These are phyloP conservation scores for Leucocoprinus birnbaumii DNA, from an alignment of 768 basidiomycete species.

Conservation along the genomic window DNA sequence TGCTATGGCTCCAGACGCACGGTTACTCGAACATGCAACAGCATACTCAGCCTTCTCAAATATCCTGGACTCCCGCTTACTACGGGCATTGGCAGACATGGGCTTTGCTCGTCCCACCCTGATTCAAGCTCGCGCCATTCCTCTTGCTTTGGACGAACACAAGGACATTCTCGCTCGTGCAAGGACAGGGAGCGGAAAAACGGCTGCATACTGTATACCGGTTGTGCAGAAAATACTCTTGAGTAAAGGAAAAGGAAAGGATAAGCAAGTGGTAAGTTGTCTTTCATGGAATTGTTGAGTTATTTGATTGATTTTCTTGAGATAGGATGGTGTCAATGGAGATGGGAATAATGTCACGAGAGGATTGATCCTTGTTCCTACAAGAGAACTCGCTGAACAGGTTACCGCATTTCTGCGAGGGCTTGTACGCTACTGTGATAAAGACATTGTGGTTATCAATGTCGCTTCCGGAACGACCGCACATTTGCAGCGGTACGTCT, in stretches of 20 bases:
- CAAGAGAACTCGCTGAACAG: slow-evolving; percentile 91
- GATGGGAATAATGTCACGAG: slow-evolving; percentile 43
- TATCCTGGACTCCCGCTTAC: slow-evolving; percentile 79
- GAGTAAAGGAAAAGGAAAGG: slow-evolving; percentile 10
- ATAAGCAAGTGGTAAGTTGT: slow-evolving; percentile 6
- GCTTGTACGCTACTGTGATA: slow-evolving; percentile 77
- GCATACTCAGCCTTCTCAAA: slow-evolving; percentile 66
- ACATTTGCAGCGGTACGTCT: slow-evolving; percentile 68
- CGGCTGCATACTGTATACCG: slow-evolving; percentile 92
- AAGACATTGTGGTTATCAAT: slow-evolving; percentile 69
- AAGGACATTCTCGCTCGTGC: slow-evolving; percentile 92
- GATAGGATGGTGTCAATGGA: neutral
- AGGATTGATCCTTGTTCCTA: slow-evolving; percentile 82
- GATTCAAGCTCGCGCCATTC: slow-evolving; percentile 90
- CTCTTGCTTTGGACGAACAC: slow-evolving; percentile 78
- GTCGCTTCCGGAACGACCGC: slow-evolving; percentile 68
- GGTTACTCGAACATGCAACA: slow-evolving; percentile 43
- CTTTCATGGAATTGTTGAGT: slow-evolving; percentile 27
- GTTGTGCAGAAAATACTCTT: slow-evolving; percentile 83
- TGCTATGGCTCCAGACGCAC: slow-evolving; percentile 16
- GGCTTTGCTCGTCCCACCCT: slow-evolving; percentile 90
- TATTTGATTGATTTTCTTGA: slow-evolving; percentile 20
- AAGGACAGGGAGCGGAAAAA: slow-evolving; percentile 96
- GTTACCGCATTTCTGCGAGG: slow-evolving; percentile 66
- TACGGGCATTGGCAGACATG: slow-evolving; percentile 86